phyloP scores from a whole-genome alignment of 495 filamentous ascomycete genomes.

The Penicillium nucicola region DNA sequence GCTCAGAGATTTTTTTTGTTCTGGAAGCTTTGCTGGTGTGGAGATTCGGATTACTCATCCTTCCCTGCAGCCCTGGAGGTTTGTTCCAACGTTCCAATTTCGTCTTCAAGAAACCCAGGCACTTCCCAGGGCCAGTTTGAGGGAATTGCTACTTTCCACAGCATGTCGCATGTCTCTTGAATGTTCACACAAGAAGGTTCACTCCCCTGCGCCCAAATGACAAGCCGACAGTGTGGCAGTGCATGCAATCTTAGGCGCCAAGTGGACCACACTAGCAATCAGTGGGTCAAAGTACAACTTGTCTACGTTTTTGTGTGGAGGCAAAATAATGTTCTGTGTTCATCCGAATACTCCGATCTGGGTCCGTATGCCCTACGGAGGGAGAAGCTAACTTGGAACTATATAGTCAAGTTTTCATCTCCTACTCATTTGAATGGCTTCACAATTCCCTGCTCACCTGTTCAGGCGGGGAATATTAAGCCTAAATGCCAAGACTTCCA shows the following conservation, averaged over 20 bases:
- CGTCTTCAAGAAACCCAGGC: neutral
- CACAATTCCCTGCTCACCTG: too few species aligned
- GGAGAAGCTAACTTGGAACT: too few species aligned
- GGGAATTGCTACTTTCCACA: neutral
- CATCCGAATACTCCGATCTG: conserved; percentile 13
- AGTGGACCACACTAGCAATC: conserved; percentile 28
- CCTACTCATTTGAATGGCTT: too few species aligned
- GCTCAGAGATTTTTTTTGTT: neutral
- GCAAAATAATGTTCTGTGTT: conserved; percentile 27
- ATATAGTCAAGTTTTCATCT: too few species aligned
- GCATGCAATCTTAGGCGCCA: conserved; percentile 36
- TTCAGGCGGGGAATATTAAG: conserved; percentile 20
- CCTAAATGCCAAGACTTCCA: conserved; percentile 23
- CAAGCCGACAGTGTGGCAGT: conserved; percentile 44
- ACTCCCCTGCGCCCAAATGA: conserved; percentile 25
- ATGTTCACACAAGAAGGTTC: conserved; percentile 1
- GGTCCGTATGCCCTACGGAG: too few species aligned
- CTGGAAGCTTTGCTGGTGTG: conserved; percentile 4
- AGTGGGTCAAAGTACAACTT: conserved; percentile 22
- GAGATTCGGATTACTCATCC: conserved; percentile 2
- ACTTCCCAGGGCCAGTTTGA: neutral
- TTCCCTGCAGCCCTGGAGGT: conserved; percentile 1
- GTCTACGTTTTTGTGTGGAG: conserved; percentile 19
- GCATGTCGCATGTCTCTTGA: neutral
- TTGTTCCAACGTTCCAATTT: conserved; percentile 8